These are phyloP conservation scores for Chlamydomonas sp. DNA, from an alignment of 139 green algal genomes.

Conservation along the genomic window DNA sequence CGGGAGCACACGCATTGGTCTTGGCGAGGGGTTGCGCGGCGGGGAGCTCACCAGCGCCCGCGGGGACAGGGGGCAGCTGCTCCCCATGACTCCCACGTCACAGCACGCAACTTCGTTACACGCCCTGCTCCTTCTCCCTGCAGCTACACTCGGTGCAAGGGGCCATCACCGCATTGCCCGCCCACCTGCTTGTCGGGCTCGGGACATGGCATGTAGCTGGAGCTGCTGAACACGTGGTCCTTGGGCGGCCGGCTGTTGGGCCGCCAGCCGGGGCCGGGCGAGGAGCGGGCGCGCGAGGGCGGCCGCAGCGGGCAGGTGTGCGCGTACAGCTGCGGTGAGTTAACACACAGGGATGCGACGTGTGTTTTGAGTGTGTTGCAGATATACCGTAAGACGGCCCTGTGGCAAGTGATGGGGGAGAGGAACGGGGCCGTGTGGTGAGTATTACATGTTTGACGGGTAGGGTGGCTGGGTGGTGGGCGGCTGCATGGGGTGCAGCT, in stretches of 20 bases:
- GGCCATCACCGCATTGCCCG: background rate
- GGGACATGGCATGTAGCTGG: constrained; percentile 20
- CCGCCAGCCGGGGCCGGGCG: constrained; percentile 12
- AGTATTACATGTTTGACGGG: too few relatives aligned
- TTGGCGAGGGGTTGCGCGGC: too few relatives aligned
- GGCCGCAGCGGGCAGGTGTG: background rate
- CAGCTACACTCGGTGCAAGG: background rate
- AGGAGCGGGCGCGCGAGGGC: background rate
- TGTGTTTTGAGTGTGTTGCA: too few relatives aligned
- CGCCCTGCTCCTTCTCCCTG: background rate
- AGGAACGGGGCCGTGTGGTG: too few relatives aligned
- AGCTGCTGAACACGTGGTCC: background rate
- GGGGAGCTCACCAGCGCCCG: too few relatives aligned
- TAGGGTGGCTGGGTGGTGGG: too few relatives aligned
- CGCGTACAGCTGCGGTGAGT: constrained; percentile 17
- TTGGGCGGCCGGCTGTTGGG: constrained; percentile 21
- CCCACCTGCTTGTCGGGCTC: constrained; percentile 1
- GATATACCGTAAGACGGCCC: too few relatives aligned
- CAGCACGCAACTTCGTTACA: background rate
- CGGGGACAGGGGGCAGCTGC: too few relatives aligned
- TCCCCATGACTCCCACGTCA: background rate
- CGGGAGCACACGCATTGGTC: too few relatives aligned
- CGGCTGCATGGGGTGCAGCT: too few relatives aligned
- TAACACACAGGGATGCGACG: too few relatives aligned
- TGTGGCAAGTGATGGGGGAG: too few relatives aligned